Percentiles rank a stretch among this genome's conserved stretches.
Evolutionary conservation across 495 filamentous ascomycete species (phyloP).

Genomic region (Darksidea phi): DNA sequence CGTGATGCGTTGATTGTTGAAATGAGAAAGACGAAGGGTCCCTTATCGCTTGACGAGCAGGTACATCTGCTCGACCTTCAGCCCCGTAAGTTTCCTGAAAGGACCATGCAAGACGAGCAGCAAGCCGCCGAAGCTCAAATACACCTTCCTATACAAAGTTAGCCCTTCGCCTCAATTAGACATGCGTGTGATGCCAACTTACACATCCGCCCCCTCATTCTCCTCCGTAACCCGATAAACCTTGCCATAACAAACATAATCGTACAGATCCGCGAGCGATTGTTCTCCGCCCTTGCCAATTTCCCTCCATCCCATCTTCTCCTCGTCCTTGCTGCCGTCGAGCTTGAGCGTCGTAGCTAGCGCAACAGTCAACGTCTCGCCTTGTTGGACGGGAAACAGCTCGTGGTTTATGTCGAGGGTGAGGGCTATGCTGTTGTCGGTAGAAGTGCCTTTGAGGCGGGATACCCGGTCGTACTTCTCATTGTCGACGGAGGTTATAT

Average conservation of each 20-base stretch:
- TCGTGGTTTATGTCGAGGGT: constrained; percentile 92
- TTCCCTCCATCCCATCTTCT: constrained; percentile 72
- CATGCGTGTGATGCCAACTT: constrained; percentile 42
- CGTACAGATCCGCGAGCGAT: constrained; percentile 84
- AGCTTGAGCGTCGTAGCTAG: constrained; percentile 80
- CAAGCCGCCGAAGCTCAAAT: constrained; percentile 87
- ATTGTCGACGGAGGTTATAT: constrained; percentile 69
- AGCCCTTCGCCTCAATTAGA: constrained; percentile 12
- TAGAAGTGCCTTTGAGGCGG: constrained; percentile 69
- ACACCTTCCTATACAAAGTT: constrained; percentile 68
- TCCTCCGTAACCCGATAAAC: constrained; percentile 95
- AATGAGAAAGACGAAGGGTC: neutral
- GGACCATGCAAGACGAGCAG: constrained; percentile 88
- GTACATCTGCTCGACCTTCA: constrained; percentile 91
- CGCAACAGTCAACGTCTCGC: constrained; percentile 73
- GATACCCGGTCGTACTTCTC: constrained; percentile 94
- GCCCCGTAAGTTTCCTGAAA: constrained; percentile 88
- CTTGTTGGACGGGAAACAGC: constrained; percentile 72
- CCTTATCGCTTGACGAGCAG: constrained; percentile 83
- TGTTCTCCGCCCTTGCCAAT: constrained; percentile 63
- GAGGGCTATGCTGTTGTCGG: constrained; percentile 69
- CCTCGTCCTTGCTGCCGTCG: constrained; percentile 73
- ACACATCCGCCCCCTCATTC: constrained; percentile 75
- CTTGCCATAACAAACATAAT: constrained; percentile 98
- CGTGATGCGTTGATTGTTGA: neutral